These are phyloP conservation scores for Candida khao-thaluensis DNA, from an alignment of 805 yeast genomes.

Conservation along the genomic window DNA sequence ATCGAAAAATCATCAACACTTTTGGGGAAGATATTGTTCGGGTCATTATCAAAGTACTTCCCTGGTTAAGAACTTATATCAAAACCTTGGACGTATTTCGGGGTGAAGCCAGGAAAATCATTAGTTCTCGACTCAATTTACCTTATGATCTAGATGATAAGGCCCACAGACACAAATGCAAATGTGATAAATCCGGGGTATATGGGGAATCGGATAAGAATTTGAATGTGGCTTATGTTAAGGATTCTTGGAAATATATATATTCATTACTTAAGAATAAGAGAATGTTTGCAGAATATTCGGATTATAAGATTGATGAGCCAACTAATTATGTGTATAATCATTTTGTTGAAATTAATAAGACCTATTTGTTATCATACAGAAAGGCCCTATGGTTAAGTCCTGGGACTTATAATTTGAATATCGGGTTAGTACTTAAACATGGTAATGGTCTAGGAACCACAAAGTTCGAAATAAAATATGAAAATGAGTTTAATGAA, in stretches of 20 bases:
- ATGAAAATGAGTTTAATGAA: conserved; percentile 25
- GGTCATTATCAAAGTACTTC: conserved; percentile 34
- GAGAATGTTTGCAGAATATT: conserved; percentile 50
- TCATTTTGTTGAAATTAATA: conserved; percentile 47
- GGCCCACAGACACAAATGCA: neutral
- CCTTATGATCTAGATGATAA: conserved; percentile 18
- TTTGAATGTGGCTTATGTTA: conserved; percentile 31
- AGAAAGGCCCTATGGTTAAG: conserved; percentile 45
- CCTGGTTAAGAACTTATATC: conserved; percentile 39
- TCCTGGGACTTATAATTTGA: conserved; percentile 50
- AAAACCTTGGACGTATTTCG: conserved; percentile 40
- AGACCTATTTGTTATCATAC: conserved; percentile 50
- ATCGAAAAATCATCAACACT: conserved; percentile 34
- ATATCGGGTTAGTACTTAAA: conserved; percentile 52
- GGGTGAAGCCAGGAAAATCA: conserved; percentile 22
- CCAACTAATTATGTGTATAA: conserved; percentile 44
- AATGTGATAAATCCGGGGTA: conserved; percentile 1
- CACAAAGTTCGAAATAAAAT: conserved; percentile 49
- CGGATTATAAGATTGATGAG: conserved; percentile 46
- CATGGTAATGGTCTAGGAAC: conserved; percentile 59
- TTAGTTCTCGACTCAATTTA: conserved; percentile 28
- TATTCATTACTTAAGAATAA: conserved; percentile 51
- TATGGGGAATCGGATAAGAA: conserved; percentile 16
- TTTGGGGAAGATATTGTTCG: conserved; percentile 38
- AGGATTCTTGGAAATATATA: conserved; percentile 56